Evolutionary conservation across 768 basidiomycete genomes (phyloP), one percentile per base, ranked within the genome.

Genomic region (Agaricus bisporus): DNA sequence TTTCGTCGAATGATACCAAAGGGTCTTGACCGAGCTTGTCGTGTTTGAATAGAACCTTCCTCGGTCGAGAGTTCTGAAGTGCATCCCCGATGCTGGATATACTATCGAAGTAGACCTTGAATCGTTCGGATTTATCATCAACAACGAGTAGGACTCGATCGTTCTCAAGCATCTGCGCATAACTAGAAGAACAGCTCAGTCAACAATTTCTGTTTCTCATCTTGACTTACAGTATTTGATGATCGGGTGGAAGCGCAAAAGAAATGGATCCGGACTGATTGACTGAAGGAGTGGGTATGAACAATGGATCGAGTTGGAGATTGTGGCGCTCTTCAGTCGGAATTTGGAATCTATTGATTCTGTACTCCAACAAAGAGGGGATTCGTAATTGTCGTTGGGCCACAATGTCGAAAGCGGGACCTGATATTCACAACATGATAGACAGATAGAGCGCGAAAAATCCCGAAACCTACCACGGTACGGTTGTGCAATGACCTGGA

Each of bases 1-100:
- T 62, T 58, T 83, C 81, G 43, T 84, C 80, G 54, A 73, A 81
- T 0, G 81, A 70, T 4, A 82, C 48, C 7, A 77, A n/a, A 43
- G 71, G 68, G 5, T 74, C 67, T 3, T 68, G 61, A 0, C 77
- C 80, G 12, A 81, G 69, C 59, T 75, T 39, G 38, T 39, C 80
- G 53, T 76, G 73, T 6, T 68, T 70, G 50, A 71, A 68, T 12
- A 82, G 61, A 0, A 17, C 29, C 47, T 73, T 73, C 32, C 66
- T 63, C 5, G 52, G 51, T 0, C 60, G 51, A 3, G 55, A 39
- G 5, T 60, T 59, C 0, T 35, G 12, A 8, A 80, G 58, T 0
- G 73, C 68, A 10, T 61, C 52, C 0, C 66, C 64, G 6, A 82
- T 64, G 10, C 39, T 54, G 1, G 53, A 36, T 1, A 72, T 51